phyloP scores from a whole-genome alignment of 495 filamentous ascomycete species.

The Haplographium delicatum region DNA sequence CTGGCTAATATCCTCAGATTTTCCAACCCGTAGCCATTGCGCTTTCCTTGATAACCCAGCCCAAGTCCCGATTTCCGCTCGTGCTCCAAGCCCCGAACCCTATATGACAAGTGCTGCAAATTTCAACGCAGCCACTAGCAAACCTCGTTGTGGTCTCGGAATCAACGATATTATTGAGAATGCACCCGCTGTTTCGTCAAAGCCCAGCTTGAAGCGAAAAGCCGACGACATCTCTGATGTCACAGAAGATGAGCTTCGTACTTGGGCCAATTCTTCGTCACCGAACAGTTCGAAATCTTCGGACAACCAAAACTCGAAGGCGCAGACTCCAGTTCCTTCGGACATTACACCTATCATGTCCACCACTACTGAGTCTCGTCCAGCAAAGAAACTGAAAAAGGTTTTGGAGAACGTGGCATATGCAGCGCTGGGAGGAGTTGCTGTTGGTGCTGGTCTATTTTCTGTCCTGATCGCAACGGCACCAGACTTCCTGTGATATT shows the following conservation, averaged over 20 bases:
- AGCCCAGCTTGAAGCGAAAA: conserved; percentile 27
- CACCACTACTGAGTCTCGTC: conserved; percentile 2
- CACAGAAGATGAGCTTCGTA: conserved; percentile 24
- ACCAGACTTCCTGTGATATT: conserved; percentile 29
- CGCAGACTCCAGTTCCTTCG: neutral
- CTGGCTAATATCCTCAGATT: conserved; percentile 4
- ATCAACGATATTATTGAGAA: conserved; percentile 30
- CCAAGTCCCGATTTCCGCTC: conserved; percentile 1
- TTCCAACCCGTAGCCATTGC: conserved; percentile 4
- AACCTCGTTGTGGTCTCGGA: conserved; percentile 24
- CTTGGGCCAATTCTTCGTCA: conserved; percentile 14
- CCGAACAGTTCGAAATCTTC: neutral
- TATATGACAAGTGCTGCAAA: conserved; percentile 38
- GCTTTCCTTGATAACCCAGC: conserved; percentile 12
- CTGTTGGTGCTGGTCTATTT: conserved; percentile 30
- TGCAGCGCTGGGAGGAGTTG: conserved; percentile 35
- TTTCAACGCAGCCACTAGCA: conserved; percentile 20
- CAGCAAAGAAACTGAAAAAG: conserved; percentile 31
- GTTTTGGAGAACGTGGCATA: conserved; percentile 35
- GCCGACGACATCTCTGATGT: conserved; percentile 32
- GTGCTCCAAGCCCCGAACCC: conserved; percentile 22
- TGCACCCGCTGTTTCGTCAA: neutral
- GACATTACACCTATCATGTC: neutral
- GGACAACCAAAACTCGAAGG: neutral
- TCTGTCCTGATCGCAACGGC: conserved; percentile 36